Conservation (phyloP, 495 filamentous ascomycete species). For the Daldinia concentrica region DNA sequence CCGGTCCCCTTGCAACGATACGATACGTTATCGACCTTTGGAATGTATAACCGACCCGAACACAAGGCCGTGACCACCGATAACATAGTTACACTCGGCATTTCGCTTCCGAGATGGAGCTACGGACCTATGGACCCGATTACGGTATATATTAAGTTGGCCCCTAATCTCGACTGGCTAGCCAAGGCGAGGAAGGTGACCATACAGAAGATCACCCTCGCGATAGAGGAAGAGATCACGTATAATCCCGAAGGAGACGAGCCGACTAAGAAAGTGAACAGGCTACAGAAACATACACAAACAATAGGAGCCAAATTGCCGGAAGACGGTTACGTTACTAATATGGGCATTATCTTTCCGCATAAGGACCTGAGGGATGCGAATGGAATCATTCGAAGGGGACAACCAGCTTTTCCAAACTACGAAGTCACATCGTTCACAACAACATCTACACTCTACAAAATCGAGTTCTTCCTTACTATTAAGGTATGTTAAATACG, state of each 20-base stretch:
- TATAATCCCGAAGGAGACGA: constrained; percentile 99
- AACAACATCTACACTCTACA: constrained; percentile 92
- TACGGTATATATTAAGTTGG: constrained; percentile 91
- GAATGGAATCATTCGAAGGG: constrained; percentile 87
- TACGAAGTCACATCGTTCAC: constrained; percentile 91
- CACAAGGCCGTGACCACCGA: constrained; percentile 84
- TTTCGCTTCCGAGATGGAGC: constrained; percentile 92
- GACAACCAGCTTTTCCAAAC: constrained; percentile 86
- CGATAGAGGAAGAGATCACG: constrained; percentile 95
- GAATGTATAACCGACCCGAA: constrained; percentile 98
- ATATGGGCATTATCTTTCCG: constrained; percentile 89
- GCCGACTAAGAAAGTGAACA: constrained; percentile 88
- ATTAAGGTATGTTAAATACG: constrained; percentile 75
- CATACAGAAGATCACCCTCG: constrained; percentile 91
- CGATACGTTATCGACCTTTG: constrained; percentile 96
- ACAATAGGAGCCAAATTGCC: constrained; percentile 82
- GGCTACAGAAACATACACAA: constrained; percentile 84
- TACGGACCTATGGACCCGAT: constrained; percentile 96
- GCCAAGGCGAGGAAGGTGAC: constrained; percentile 90
- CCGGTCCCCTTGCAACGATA: constrained; percentile 92
- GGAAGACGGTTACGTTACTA: constrained; percentile 87
- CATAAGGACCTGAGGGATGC: constrained; percentile 87
- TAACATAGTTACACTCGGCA: constrained; percentile 89
- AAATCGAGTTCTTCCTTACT: constrained; percentile 95
- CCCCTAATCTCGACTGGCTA: constrained; percentile 91